Percentiles rank a stretch among this genome's conserved stretches.
phyloP scores from a whole-genome alignment of 2,329 filamentous ascomycete genomes.

The Shiraia sp. region DNA sequence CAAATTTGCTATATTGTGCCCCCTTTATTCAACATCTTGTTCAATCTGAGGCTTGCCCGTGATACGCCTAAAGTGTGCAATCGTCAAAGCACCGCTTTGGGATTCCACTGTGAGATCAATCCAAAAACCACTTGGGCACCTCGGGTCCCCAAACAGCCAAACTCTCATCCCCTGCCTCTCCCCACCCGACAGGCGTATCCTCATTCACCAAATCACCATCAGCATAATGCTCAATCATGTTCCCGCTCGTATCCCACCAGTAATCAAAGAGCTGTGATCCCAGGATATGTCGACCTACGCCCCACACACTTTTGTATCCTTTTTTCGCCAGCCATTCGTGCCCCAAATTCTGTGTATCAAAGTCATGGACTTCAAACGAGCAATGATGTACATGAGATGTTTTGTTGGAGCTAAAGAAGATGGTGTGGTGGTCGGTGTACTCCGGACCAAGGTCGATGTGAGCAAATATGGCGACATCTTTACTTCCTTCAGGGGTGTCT shows the following conservation, averaged over 20 bases:
- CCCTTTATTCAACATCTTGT: too few species aligned
- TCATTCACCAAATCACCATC: slow-evolving; percentile 70
- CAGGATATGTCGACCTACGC: slow-evolving; percentile 70
- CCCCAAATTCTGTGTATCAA: slow-evolving; percentile 70
- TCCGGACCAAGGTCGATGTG: slow-evolving; percentile 58
- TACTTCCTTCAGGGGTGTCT: slow-evolving; percentile 9
- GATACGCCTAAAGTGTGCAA: too few species aligned
- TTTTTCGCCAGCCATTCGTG: slow-evolving; percentile 69
- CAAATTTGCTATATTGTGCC: too few species aligned
- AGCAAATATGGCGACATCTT: slow-evolving; percentile 54
- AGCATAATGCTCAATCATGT: slow-evolving; percentile 72
- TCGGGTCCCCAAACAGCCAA: slow-evolving; percentile 50
- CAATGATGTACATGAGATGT: slow-evolving; percentile 66
- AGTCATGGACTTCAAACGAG: slow-evolving; percentile 70
- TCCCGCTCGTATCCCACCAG: slow-evolving; percentile 66
- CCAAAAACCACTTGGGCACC: slow-evolving; percentile 44
- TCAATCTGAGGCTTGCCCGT: too few species aligned
- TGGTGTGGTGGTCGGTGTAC: slow-evolving; percentile 59
- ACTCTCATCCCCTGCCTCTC: slow-evolving; percentile 46
- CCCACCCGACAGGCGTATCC: slow-evolving; percentile 53
- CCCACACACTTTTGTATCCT: slow-evolving; percentile 69
- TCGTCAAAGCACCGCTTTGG: too few species aligned
- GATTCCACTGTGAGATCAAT: too few species aligned
- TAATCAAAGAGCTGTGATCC: slow-evolving; percentile 75
- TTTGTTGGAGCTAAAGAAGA: slow-evolving; percentile 53